A percentile compares a stretch with the other conserved stretches of the same genome.
phyloP scores from a whole-genome alignment of 2,329 filamentous ascomycete genomes.

The Achaetomium macrosporum region DNA sequence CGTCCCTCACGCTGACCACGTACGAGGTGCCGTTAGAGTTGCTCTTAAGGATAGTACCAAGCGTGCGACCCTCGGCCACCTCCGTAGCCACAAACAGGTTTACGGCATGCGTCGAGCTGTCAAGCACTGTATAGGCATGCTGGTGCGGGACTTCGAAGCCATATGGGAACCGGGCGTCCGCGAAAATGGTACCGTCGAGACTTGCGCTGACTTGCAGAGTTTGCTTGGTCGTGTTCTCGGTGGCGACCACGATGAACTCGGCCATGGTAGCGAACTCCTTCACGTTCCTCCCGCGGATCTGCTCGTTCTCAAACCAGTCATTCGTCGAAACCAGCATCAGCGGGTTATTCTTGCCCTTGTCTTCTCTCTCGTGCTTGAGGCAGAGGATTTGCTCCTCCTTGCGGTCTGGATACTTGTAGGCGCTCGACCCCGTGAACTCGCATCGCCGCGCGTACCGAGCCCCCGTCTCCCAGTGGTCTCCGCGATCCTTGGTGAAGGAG shows the following conservation, averaged over 20 bases:
- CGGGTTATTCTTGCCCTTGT: constrained; percentile 54
- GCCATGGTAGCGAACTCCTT: constrained; percentile 90
- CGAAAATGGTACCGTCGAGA: constrained; percentile 77
- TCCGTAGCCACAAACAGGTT: constrained; percentile 89
- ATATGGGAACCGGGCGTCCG: constrained; percentile 75
- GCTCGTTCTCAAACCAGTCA: constrained; percentile 66
- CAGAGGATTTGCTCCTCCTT: constrained; percentile 54
- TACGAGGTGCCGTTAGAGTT: constrained; percentile 98
- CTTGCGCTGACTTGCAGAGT: constrained; percentile 75
- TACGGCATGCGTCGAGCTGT: constrained; percentile 89
- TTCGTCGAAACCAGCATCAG: constrained; percentile 70
- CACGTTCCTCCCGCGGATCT: constrained; percentile 62
- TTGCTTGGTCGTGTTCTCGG: constrained; percentile 60
- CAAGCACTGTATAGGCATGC: constrained; percentile 84
- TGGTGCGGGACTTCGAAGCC: constrained; percentile 76
- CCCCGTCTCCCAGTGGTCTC: constrained; percentile 71
- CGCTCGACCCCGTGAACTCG: constrained; percentile 70
- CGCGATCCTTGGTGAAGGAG: constrained; percentile 72
- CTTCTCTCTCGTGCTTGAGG: constrained; percentile 56
- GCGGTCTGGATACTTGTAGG: constrained; percentile 44
- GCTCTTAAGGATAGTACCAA: constrained; percentile 90
- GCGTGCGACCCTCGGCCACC: constrained; percentile 56
- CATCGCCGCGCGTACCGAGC: constrained; percentile 72
- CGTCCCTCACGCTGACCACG: constrained; percentile 70
- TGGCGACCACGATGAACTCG: constrained; percentile 90